Evolutionary conservation across 768 basidiomycete species (phyloP).

Genomic region (Hirschioporus abietinus): DNA sequence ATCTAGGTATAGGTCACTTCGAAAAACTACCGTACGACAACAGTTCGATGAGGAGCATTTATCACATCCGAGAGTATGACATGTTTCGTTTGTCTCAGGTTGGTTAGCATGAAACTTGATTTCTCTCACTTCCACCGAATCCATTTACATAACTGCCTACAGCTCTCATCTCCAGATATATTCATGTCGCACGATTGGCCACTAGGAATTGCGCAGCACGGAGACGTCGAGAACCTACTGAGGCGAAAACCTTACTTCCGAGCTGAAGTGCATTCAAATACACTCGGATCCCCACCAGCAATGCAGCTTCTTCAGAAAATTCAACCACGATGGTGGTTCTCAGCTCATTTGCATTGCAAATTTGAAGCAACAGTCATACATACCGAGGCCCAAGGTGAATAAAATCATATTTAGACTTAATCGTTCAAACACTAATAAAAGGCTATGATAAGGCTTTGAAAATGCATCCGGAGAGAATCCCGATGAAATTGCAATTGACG

Average conservation of each 20-base stretch:
- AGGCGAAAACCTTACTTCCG: conserved; percentile 74
- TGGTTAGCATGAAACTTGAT: conserved; percentile 36
- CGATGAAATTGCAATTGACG: conserved; percentile 35
- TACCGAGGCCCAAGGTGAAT: conserved; percentile 9
- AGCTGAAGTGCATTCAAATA: conserved; percentile 59
- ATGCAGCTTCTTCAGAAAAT: conserved; percentile 69
- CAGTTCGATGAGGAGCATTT: conserved; percentile 71
- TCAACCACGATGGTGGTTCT: conserved; percentile 85
- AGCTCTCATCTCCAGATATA: conserved; percentile 61
- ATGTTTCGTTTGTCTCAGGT: conserved; percentile 62
- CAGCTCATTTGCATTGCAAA: conserved; percentile 85
- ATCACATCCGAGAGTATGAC: conserved; percentile 86
- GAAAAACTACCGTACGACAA: conserved; percentile 81
- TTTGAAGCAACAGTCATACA: conserved; percentile 71
- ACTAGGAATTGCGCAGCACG: conserved; percentile 73
- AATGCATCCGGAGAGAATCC: conserved; percentile 20
- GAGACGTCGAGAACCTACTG: conserved; percentile 61
- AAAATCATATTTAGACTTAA: neutral
- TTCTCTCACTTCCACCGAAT: neutral
- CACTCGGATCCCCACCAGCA: conserved; percentile 82
- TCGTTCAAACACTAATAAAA: conserved; percentile 7
- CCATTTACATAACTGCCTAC: neutral
- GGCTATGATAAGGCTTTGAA: neutral
- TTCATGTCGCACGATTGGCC: conserved; percentile 99
- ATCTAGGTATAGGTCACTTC: conserved; percentile 50